These are phyloP conservation scores for Jatropha podagrica DNA, from an alignment of 441 rosid genomes.

Conservation along the genomic window DNA sequence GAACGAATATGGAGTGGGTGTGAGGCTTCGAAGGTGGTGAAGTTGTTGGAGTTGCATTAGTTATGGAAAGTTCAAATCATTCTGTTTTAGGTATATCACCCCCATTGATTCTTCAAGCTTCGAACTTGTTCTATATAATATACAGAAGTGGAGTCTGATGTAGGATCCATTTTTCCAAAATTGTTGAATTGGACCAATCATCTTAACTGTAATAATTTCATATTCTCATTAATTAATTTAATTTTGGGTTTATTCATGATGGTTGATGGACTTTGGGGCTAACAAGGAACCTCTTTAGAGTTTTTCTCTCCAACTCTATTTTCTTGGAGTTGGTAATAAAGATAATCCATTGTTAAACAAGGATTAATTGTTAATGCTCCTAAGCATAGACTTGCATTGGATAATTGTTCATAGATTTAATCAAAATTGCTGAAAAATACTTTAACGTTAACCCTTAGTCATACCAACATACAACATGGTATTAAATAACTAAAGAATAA, in stretches of 20 bases:
- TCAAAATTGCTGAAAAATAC: background rate
- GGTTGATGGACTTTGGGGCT: background rate
- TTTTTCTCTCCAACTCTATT: background rate
- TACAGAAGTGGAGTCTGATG: constrained; percentile 11
- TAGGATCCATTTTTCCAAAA: background rate
- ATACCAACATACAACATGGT: too few species aligned
- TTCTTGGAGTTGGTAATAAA: background rate
- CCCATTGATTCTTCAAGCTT: background rate
- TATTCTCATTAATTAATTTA: constrained; percentile 2
- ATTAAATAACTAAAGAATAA: too few species aligned
- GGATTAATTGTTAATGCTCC: too few species aligned
- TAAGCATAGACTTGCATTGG: background rate
- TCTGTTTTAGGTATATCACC: constrained; percentile 19
- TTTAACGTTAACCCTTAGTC: too few species aligned
- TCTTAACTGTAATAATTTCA: background rate
- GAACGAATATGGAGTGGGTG: constrained; percentile 40
- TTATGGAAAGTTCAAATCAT: constrained; percentile 1
- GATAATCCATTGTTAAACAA: background rate
- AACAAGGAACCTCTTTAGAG: too few species aligned
- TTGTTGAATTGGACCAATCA: background rate
- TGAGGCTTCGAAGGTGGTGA: constrained; percentile 23
- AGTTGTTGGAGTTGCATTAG: constrained; percentile 38
- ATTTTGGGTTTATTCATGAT: background rate
- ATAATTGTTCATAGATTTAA: background rate
- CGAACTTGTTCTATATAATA: background rate